These are phyloP conservation scores for Schizothecium vesticola DNA, from an alignment of 495 filamentous ascomycete species.

Conservation along the genomic window DNA sequence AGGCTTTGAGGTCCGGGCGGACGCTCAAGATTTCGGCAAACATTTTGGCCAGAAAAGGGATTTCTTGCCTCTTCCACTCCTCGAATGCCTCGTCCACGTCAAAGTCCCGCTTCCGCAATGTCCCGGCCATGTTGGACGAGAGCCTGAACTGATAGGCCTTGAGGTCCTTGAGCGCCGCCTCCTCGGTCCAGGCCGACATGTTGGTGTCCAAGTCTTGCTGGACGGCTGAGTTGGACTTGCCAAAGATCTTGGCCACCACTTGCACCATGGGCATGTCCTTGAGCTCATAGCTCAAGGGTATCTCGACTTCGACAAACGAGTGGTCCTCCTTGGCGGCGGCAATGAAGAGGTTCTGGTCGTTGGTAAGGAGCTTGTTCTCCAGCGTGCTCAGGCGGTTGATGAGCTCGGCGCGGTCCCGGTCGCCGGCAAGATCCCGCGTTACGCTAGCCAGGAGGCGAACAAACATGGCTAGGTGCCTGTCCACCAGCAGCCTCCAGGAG, in stretches of 20 bases:
- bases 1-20: constrained; percentile 78
- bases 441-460: constrained; percentile 78
- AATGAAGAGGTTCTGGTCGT: constrained; percentile 80
- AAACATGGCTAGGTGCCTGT: constrained; percentile 92
- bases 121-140: constrained; percentile 67
- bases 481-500: constrained; percentile 86
- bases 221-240: constrained; percentile 64
- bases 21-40: constrained; percentile 84
- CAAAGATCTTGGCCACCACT: constrained; percentile 78
- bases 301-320: constrained; percentile 66
- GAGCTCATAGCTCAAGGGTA: constrained; percentile 81
- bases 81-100: constrained; percentile 87
- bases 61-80: constrained; percentile 81
- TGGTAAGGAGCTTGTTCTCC: constrained; percentile 89
- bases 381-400: constrained; percentile 69
- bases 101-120: constrained; percentile 79
- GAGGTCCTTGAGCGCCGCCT: constrained; percentile 81
- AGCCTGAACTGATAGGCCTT: constrained; percentile 89
- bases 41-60: constrained; percentile 79
- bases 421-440: constrained; percentile 67
- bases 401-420: constrained; percentile 75
- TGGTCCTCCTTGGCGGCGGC: constrained; percentile 50
- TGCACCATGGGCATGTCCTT: constrained; percentile 96
- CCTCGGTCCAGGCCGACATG: constrained; percentile 79
- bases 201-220: constrained; percentile 83